Base-by-base conservation (phyloP, 1,284 basidiomycete species). In the Ceratobasidium sp. region DNA sequence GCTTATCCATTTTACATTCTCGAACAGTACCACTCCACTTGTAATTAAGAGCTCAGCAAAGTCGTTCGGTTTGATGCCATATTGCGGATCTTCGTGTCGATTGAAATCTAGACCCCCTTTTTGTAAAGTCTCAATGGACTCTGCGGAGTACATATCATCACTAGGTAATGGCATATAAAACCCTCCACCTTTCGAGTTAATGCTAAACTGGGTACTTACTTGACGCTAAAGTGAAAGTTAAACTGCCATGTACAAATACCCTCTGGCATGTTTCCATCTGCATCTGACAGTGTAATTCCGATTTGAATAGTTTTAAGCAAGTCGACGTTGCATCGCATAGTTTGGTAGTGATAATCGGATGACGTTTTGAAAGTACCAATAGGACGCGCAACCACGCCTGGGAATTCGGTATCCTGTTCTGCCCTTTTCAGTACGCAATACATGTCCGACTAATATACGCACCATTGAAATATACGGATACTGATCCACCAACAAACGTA, bases 291-390 rank as follows among this genome's bases (percentile, higher is more conserved):
- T 1, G 96, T 98, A 73, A 99, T 86, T 7, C 96, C 96, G 69
- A 99, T 88, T 82, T 99, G 96, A 69, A 99, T 98, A 80, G 98
- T 94, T 82, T 94, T 95, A 75, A 99, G 86, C 68, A 99, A 84
- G 84, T 99, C 96, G 76, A 99, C 97, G 79, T 99, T 99, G 82
- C 93, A 96, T 73, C 96, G 88, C 90, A 99, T 95, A 3, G 97
- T 99, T 80, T 99, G 96, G 80, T 98, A 99, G 80, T 99, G 96
- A 77, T 98, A 98, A 80, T 99, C 96, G 17, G 94, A 94, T 12
- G 94, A 94, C 0, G 95, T 96, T 79, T 94, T 95, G 84, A 98
- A 99, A 42, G 89, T 86, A 13, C 96, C 96, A 77, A 99, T 98
- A 13, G 97, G 96, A 20, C 97, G 86, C 8, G 96, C 97, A 47